A percentile compares a stretch with the other conserved stretches of the same genome.
These are phyloP conservation scores for Fusarium fujikuroi DNA, from an alignment of 2,329 filamentous ascomycete species.

Conservation along the genomic window DNA sequence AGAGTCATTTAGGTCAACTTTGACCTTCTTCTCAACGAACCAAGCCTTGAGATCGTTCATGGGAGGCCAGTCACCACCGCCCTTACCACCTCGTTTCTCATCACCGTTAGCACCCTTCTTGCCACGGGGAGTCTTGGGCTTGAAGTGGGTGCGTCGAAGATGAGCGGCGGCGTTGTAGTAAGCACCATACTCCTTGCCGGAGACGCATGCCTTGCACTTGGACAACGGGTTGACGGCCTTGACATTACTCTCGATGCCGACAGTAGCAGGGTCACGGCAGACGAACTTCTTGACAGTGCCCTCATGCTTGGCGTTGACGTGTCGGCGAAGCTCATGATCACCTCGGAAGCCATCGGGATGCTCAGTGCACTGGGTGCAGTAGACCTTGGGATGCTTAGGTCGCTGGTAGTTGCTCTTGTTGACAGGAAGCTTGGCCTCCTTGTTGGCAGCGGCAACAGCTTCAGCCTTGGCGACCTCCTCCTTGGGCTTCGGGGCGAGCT, in stretches of 20 bases:
- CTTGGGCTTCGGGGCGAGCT: slow-evolving; percentile 59
- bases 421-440: slow-evolving; percentile 57
- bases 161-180: slow-evolving; percentile 97
- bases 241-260: slow-evolving; percentile 55
- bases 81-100: slow-evolving; percentile 64
- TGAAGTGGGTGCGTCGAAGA: slow-evolving; percentile 88
- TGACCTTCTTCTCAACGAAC: slow-evolving; percentile 65
- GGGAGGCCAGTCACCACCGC: slow-evolving; percentile 44
- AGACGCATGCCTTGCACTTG: slow-evolving; percentile 85
- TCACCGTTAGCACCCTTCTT: slow-evolving; percentile 54
- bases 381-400: slow-evolving; percentile 76
- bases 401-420: slow-evolving; percentile 63
- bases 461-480: slow-evolving; percentile 15
- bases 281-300: slow-evolving; percentile 65
- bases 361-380: slow-evolving; percentile 76
- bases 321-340: slow-evolving; percentile 81
- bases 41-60: slow-evolving; percentile 57
- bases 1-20: slow-evolving; percentile 53
- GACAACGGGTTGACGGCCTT: slow-evolving; percentile 72
- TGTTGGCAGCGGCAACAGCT: slow-evolving; percentile 41
- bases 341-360: slow-evolving; percentile 84
- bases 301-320: slow-evolving; percentile 73
- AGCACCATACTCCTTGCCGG: slow-evolving; percentile 82
- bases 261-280: slow-evolving; percentile 63
- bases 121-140: slow-evolving; percentile 64